Evolutionary conservation across 495 filamentous ascomycete species (phyloP).

Genomic region (Xylaria curta): DNA sequence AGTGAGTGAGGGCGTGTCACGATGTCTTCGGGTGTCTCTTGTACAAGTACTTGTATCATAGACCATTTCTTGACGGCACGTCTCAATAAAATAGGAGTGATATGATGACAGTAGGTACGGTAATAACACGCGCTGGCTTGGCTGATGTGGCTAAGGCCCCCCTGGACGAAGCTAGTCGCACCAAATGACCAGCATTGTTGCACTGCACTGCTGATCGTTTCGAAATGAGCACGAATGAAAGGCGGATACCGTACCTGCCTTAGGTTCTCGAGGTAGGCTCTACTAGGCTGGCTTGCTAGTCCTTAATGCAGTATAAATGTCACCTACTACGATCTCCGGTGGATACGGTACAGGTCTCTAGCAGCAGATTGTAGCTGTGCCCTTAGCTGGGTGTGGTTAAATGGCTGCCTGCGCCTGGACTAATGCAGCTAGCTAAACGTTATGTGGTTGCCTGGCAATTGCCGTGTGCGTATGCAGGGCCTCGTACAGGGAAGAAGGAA

Average conservation of each 20-base stretch:
- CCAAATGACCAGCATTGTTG: constrained; percentile 6
- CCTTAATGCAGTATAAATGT: no score
- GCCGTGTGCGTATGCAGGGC: not conserved
- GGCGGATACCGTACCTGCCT: not conserved
- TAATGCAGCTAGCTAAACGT: not conserved
- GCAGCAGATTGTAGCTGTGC: not conserved
- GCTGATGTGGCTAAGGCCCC: constrained; percentile 4
- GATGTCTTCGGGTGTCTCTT: not conserved
- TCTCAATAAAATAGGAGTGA: constrained; percentile 18
- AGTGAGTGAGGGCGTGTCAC: not conserved
- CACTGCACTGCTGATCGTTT: constrained; percentile 18
- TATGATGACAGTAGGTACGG: not conserved
- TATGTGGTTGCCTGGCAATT: constrained; percentile 4
- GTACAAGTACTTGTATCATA: no score
- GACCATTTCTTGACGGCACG: not conserved
- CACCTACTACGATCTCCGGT: not conserved
- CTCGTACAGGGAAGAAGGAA: not conserved
- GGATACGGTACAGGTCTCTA: not conserved
- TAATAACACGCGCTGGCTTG: constrained; percentile 2
- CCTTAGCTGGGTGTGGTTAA: not conserved
- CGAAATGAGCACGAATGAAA: not conserved
- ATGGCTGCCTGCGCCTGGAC: constrained; percentile 7
- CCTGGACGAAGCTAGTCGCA: not conserved
- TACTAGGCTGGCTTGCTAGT: not conserved
- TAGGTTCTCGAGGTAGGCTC: not conserved